phyloP scores from a whole-genome alignment of 2,329 filamentous ascomycete species.

The Erysiphe pulchra region DNA sequence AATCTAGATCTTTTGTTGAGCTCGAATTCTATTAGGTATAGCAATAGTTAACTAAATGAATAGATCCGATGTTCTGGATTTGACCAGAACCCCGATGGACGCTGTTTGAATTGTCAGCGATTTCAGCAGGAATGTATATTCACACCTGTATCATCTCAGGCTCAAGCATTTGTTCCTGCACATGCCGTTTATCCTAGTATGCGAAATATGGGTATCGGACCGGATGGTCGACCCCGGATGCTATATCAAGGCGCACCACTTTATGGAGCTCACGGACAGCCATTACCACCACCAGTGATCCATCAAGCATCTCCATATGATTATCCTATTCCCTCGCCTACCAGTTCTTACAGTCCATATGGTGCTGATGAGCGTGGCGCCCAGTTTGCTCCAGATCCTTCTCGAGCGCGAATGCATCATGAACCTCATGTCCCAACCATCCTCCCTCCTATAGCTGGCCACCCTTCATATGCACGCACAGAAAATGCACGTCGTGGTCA shows the following conservation, averaged over 20 bases:
- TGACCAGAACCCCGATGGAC: constrained; percentile 43
- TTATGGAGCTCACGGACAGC: constrained; percentile 17
- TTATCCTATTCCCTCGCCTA: constrained; percentile 12
- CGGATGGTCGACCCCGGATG: constrained; percentile 12
- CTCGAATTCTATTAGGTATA: background rate
- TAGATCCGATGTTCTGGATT: constrained; percentile 57
- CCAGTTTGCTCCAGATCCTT: constrained; percentile 4
- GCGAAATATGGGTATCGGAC: constrained; percentile 16
- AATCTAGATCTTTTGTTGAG: background rate
- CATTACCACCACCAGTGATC: constrained; percentile 10
- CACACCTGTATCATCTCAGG: constrained; percentile 48
- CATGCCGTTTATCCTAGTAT: constrained; percentile 36
- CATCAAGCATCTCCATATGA: constrained; percentile 10
- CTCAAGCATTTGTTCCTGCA: constrained; percentile 48
- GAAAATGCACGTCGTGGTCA: constrained; percentile 9
- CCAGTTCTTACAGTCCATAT: constrained; percentile 10
- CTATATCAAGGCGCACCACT: constrained; percentile 12
- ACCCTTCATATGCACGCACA: constrained; percentile 8
- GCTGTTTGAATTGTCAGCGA: constrained; percentile 45
- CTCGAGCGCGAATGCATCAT: constrained; percentile 12
- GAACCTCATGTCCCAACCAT: constrained; percentile 14
- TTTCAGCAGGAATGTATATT: constrained; percentile 60
- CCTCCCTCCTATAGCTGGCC: constrained; percentile 14
- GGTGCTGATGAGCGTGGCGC: constrained; percentile 4
- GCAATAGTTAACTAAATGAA: constrained; percentile 3